These are phyloP conservation scores for Xenoacremonium recifei DNA, from an alignment of 2,329 filamentous ascomycete genomes.

Conservation along the genomic window DNA sequence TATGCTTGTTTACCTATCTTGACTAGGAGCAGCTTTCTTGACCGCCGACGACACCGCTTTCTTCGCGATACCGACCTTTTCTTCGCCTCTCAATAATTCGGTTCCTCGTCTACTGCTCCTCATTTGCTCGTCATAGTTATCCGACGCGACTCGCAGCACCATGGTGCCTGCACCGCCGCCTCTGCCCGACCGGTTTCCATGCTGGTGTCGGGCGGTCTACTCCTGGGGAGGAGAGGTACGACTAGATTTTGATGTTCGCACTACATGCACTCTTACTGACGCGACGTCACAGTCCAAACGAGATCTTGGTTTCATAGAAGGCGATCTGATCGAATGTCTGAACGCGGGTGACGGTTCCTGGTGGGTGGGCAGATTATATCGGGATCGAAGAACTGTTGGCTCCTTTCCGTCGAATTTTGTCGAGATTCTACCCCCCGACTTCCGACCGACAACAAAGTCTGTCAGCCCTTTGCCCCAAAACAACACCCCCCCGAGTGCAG, in stretches of 20 bases:
- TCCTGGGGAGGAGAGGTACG: slow-evolving; percentile 90
- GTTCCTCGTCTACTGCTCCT: neutral
- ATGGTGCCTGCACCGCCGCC: slow-evolving; percentile 58
- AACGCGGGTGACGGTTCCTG: slow-evolving; percentile 97
- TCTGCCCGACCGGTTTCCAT: slow-evolving; percentile 78
- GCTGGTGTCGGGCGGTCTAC: slow-evolving; percentile 88
- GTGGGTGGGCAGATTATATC: slow-evolving; percentile 92
- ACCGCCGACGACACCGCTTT: slow-evolving; percentile 8
- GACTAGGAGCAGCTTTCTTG: slow-evolving; percentile 13
- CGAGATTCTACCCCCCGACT: slow-evolving; percentile 79
- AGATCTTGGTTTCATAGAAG: slow-evolving; percentile 95
- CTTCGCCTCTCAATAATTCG: neutral
- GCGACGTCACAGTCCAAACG: slow-evolving; percentile 66
- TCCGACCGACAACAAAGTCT: slow-evolving; percentile 69
- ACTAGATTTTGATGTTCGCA: no score
- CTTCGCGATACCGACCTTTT: neutral
- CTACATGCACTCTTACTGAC: no score
- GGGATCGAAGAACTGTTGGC: slow-evolving; percentile 87
- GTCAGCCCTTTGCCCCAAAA: slow-evolving; percentile 59
- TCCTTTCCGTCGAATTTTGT: slow-evolving; percentile 98
- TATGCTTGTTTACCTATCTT: slow-evolving; percentile 19
- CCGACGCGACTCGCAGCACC: slow-evolving; percentile 17
- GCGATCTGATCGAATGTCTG: slow-evolving; percentile 95
- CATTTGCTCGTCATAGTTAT: no score
- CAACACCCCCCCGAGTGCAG: slow-evolving; percentile 52